Evolutionary conservation across 805 yeast species (phyloP).

Genomic region (Yarrowia bubula): DNA sequence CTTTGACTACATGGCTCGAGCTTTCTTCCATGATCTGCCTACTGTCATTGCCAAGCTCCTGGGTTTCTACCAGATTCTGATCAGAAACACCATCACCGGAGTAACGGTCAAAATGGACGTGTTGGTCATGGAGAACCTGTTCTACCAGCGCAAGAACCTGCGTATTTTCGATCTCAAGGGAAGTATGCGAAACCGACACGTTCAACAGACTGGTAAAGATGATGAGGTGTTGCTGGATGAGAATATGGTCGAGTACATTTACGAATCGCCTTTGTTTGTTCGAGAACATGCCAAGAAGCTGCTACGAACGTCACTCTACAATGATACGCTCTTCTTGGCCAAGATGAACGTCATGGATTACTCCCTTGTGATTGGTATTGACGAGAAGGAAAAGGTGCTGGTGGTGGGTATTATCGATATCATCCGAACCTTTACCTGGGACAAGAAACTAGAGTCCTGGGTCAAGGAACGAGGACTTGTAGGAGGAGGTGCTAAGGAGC

Average conservation of each 20-base stretch:
- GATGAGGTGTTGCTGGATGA: constrained; percentile 94
- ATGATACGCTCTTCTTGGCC: constrained; percentile 88
- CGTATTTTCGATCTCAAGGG: constrained; percentile 95
- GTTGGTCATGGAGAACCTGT: constrained; percentile 91
- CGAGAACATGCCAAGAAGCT: constrained; percentile 86
- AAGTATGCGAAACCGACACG: constrained; percentile 96
- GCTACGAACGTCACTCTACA: constrained; percentile 85
- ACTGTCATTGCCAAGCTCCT: constrained; percentile 92
- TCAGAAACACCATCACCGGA: constrained; percentile 72
- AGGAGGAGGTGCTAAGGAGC: constrained; percentile 82
- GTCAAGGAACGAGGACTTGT: constrained; percentile 93
- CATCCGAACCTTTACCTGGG: constrained; percentile 97
- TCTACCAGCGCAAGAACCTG: constrained; percentile 75
- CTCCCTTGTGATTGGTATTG: constrained; percentile 90
- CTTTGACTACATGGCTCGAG: constrained; percentile 93
- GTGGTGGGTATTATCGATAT: constrained; percentile 95
- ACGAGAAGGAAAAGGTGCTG: constrained; percentile 55
- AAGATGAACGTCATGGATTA: constrained; percentile 99
- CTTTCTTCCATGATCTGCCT: constrained; percentile 89
- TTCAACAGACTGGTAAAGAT: constrained; percentile 91
- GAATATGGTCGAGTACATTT: constrained; percentile 96
- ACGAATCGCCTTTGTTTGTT: constrained; percentile 92
- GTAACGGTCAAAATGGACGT: constrained; percentile 83
- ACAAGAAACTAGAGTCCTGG: constrained; percentile 96
- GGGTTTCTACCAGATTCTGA: constrained; percentile 93